Base-by-base conservation (phyloP, 1,139 yeast species). In the Sugiyamaella paludigena region DNA sequence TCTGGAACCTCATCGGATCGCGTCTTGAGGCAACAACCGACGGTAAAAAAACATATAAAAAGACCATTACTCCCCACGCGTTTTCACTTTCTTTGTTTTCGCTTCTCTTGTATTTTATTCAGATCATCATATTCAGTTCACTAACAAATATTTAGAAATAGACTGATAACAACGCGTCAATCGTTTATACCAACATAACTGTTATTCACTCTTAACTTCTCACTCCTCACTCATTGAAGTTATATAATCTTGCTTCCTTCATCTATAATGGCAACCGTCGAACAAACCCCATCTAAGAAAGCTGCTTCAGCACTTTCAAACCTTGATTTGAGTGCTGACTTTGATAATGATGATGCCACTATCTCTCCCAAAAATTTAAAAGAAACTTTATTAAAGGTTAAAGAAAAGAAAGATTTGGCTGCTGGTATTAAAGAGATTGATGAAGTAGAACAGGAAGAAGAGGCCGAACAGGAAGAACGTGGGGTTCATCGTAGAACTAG, bases 231-330 rank as follows among this genome's bases (percentile, higher is more conserved):
- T n/a, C n/a, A n/a, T 13, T 15, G n/a, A 26, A 15, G 31, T 10
- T 24, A 26, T 19, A 32, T n/a, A n/a, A n/a, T n/a, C n/a, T 11
- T n/a, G 11, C n/a, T 10, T 10, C 19, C 3, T 11, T 24, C n/a
- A n/a, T 11, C 29, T 29, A 24, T 29, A 36, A 53, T 53, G 58
- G 29, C 55, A 37, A 53, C 56, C 45, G 58, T 65, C 35, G 64
- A 65, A 33, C 64, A 63, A 50, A 69, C 73, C 40, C 74, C 73
- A 39, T 67, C 71, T 35, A 69, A 68, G 60, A 61, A 67, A 59
- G 62, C 72, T 43, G 73, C 73, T 27, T 58, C 62, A 30, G 71
- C 65, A 37, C 58, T 70, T 42, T 54, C 64, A 29, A 60, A 58
- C 43, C 63, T 70, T 33, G 64, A 64, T 53, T 62, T 70, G 7